Evolutionary conservation across 805 yeast genomes (phyloP).

Genomic region (Cyberlindnera xylosilytica): DNA sequence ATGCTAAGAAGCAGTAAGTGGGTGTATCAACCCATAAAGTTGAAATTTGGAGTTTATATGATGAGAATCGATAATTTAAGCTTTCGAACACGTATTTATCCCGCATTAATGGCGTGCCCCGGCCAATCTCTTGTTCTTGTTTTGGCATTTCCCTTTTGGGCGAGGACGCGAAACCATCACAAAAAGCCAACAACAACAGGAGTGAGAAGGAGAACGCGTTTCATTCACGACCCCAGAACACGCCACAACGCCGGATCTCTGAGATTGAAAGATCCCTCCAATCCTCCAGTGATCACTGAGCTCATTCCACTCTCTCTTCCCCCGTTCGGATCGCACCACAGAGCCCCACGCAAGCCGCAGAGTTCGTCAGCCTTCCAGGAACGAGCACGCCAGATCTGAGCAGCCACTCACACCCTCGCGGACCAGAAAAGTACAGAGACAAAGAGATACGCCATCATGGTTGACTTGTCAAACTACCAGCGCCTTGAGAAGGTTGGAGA

Average conservation of each 20-base stretch:
- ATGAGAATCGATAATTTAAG: neutral
- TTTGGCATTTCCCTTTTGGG: conserved; percentile 10
- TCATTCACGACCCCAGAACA: neutral
- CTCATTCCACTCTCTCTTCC: neutral
- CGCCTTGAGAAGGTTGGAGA: conserved; percentile 96
- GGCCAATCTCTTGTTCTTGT: conserved; percentile 2
- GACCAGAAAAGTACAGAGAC: neutral
- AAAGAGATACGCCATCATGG: conserved; percentile 16
- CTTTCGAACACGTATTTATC: neutral
- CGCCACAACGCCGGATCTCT: neutral
- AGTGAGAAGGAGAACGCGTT: neutral
- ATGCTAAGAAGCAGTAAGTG: conserved; percentile 28
- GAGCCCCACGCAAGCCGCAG: neutral
- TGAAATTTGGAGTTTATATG: neutral
- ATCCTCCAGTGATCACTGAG: neutral
- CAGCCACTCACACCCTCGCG: too few species aligned
- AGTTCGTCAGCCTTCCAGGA: neutral
- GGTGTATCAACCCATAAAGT: too few species aligned
- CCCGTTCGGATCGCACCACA: neutral
- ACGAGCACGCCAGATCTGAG: too few species aligned
- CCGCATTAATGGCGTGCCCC: neutral
- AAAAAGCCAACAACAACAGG: conserved; percentile 6
- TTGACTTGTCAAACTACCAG: conserved; percentile 84
- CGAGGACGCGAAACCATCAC: conserved; percentile 12
- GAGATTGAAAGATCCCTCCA: neutral